Conservation (phyloP, 345 rosid species). For the Mercurialis annua region DNA sequence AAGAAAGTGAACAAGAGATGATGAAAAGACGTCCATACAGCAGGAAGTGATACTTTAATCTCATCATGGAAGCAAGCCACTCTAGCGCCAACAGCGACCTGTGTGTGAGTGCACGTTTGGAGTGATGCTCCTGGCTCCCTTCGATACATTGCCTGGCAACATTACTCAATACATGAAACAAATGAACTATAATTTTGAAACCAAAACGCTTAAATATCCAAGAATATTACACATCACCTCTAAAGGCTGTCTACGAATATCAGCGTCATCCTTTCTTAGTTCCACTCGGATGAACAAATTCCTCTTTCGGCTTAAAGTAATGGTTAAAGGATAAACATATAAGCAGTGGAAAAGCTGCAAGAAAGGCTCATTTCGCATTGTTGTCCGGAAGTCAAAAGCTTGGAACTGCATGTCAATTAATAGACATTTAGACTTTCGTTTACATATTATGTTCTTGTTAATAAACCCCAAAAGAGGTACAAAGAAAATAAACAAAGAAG, state of each 20-base stretch:
- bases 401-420: conserved; percentile 52
- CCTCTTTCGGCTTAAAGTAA: conserved; percentile 89
- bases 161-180: conserved; percentile 28
- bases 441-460: background rate
- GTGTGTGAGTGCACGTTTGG: conserved; percentile 89
- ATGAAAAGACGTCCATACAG: conserved; percentile 90
- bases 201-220: conserved; percentile 8
- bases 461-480: background rate
- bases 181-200: conserved; percentile 14
- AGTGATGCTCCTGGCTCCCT: conserved; percentile 65
- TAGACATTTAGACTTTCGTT: background rate
- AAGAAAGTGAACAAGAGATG: conserved; percentile 93
- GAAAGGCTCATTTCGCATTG: conserved; percentile 93
- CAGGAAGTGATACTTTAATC: conserved; percentile 88
- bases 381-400: conserved; percentile 95
- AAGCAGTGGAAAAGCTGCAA: conserved; percentile 92
- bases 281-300: conserved; percentile 85
- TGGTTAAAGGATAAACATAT: conserved; percentile 83
- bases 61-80: conserved; percentile 90
- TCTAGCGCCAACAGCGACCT: conserved; percentile 83
- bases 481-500: background rate
- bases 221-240: conserved; percentile 55
- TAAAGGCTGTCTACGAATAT: conserved; percentile 81
- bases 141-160: conserved; percentile 71
- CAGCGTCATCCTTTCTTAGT: conserved; percentile 87